Base-by-base conservation (phyloP, 2,329 filamentous ascomycete species). In the Colletotrichum lini region DNA sequence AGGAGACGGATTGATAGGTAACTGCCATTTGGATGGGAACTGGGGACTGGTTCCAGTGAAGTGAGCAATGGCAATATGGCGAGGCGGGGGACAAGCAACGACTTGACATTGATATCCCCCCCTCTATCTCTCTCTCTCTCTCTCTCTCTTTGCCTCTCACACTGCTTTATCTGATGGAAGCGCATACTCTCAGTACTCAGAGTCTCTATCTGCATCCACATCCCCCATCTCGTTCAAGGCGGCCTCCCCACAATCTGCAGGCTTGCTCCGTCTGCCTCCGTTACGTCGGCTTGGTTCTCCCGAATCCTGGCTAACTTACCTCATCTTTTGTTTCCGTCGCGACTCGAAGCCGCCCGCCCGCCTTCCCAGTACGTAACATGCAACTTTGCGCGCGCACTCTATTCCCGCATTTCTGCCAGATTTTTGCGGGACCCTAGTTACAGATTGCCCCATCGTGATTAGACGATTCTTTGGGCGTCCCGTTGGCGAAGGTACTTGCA, bases 251-350 rank as follows among this genome's bases (percentile, higher is more conserved):
- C 67, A 62, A 45, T 62, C 67, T 70, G 64, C 67, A 38, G 50
- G 59, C 50, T 45, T 60, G 57, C 45, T 61, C 67, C 67, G 67
- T 67, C 59, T 58, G 67, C 62, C 67, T 61, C 64, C 67, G 64
- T 70, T 50, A 57, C 57, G 63, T 70, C 67, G 64, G 67, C 67
- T 57, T 70, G 50, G 64, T 40, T 47, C 56, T 62, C 56, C 67
- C 64, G 67, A 70, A 70, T 45, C 57, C 64, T 70, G 67, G 64
- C 57, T 61, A 70, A 61, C 64, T n/a, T 61, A 47, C 40, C 62
- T 65, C 26, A 35, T 47, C 21, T 67, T 45, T 56, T 56, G 40
- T 47, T 50, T 45, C 38, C 13, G 35, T 26, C 35, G 47, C 23
- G 54, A 42, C 54, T 23, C 47, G 52, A 45, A 40, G 42, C 35